Percentiles rank a stretch among this genome's conserved stretches.
Conservation (phyloP, 345 rosid genomes). For the Citrus unshiu region DNA sequence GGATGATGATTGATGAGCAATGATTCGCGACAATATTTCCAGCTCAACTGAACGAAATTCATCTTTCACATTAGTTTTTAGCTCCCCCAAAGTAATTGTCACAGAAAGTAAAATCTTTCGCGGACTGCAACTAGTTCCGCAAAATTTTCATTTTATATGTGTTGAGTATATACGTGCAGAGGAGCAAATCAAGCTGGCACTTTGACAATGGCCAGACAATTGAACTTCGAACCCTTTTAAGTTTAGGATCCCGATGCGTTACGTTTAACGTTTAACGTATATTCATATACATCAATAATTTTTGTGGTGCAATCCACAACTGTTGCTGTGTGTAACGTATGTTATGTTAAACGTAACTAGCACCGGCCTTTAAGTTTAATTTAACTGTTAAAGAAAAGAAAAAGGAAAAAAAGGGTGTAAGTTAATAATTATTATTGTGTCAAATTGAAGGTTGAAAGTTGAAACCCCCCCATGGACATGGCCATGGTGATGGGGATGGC, state of each 20-base stretch:
- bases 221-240: too few relatives aligned
- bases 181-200: not conserved
- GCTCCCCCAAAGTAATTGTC: not conserved
- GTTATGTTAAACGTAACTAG: too few relatives aligned
- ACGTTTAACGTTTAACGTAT: too few relatives aligned
- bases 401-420: not conserved
- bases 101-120: not conserved
- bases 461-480: too few relatives aligned
- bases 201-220: not conserved
- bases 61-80: not conserved
- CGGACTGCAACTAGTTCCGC: not conserved
- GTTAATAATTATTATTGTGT: too few relatives aligned
- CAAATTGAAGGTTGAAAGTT: not conserved
- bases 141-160: not conserved
- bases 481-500: too few relatives aligned
- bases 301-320: too few relatives aligned
- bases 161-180: too few relatives aligned
- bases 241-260: too few relatives aligned
- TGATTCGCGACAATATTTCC: not conserved
- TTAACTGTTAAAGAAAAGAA: not conserved
- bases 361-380: too few relatives aligned
- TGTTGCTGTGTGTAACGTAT: too few relatives aligned
- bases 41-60: not conserved
- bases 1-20: not conserved
- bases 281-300: too few relatives aligned